Evolutionary conservation across 2,329 filamentous ascomycete species (phyloP), one percentile per base, ranked within the genome.

Genomic region (Cladosporium sp.): DNA sequence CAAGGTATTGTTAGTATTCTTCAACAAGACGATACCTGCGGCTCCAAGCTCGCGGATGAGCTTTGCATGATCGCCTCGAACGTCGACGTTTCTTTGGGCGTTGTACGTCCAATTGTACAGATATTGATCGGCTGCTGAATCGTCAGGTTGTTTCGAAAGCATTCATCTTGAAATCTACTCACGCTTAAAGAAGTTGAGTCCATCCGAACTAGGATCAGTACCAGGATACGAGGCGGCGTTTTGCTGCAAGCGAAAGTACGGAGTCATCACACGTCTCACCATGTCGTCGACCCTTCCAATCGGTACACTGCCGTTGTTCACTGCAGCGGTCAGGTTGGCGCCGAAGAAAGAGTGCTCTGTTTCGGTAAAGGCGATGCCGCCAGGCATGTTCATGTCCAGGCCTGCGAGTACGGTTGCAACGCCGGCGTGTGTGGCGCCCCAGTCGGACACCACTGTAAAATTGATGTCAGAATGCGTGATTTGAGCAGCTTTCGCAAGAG

Each of bases 361-460:
- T 20, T 45, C 39, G 2, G 38, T 18, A 51, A 55, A 58, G 2
- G 18, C 37, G 18, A 54, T 49, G 4, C 50, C 52, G n/a, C 60
- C 61, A 11, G 84, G 83, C 84, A 86, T 86, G 4, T 77, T 61
- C 32, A 86, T 83, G 54, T 86, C 83, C 2, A 50, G 47, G 8
- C 47, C 47, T 85, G 68, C 0, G 82, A 83, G 65, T 3, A 57
- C 57, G 15, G 54, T 50, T 22, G 52, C 55, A 27, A 58, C 56
- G 17, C 60, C 59, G 8, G 57, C 54, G 24, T 59, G 58, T 17
- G 58, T 59, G 11, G 61, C 63, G 17, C 58, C 45, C 90, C 90
- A 95, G 66, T 96, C 91, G 1, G 83, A 86, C 75, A 93, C 87
- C 12, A 93, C 81, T 59, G 86, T 80, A 24, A 86, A 18, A 18